A percentile compares a stretch with the other conserved stretches of the same genome.
Conservation (phyloP, 495 filamentous ascomycete genomes). For the Aspergillus baeticus region DNA sequence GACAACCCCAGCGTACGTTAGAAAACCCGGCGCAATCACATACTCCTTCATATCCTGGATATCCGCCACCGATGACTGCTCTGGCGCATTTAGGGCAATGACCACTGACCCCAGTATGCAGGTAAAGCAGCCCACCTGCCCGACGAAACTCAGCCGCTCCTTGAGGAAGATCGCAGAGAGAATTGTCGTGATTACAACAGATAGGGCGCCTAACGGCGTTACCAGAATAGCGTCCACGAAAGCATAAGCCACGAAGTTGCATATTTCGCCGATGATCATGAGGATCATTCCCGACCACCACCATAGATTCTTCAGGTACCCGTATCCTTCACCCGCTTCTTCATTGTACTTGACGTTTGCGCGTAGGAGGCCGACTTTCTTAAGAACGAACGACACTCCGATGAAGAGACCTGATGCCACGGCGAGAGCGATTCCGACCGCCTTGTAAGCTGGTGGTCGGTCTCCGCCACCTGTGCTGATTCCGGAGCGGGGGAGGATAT, state of each 20-base stretch:
- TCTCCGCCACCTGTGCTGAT: constrained; percentile 30
- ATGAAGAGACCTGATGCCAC: constrained; percentile 91
- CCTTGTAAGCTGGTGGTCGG: constrained; percentile 72
- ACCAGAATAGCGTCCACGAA: constrained; percentile 98
- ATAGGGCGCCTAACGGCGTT: constrained; percentile 90
- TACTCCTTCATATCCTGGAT: constrained; percentile 94
- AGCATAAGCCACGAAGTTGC: constrained; percentile 96
- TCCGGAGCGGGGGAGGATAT: constrained; percentile 51
- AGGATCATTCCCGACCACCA: constrained; percentile 98
- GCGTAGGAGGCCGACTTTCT: constrained; percentile 86
- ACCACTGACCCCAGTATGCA: constrained; percentile 93
- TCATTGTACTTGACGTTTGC: constrained; percentile 97
- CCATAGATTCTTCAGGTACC: constrained; percentile 91
- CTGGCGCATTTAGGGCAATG: constrained; percentile 91
- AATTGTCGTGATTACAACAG: constrained; percentile 90
- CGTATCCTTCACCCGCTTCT: constrained; percentile 94
- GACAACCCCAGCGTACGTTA: constrained; percentile 81
- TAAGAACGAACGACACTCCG: constrained; percentile 91
- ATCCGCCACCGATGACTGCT: constrained; percentile 75
- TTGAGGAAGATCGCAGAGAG: constrained; percentile 95
- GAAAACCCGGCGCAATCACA: constrained; percentile 83
- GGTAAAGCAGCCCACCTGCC: constrained; percentile 91
- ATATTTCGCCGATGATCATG: constrained; percentile 96
- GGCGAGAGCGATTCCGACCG: constrained; percentile 82
- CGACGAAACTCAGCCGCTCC: constrained; percentile 91